Base-by-base conservation (phyloP, 2,329 filamentous ascomycete genomes). In the Cercospora nicotianae region DNA sequence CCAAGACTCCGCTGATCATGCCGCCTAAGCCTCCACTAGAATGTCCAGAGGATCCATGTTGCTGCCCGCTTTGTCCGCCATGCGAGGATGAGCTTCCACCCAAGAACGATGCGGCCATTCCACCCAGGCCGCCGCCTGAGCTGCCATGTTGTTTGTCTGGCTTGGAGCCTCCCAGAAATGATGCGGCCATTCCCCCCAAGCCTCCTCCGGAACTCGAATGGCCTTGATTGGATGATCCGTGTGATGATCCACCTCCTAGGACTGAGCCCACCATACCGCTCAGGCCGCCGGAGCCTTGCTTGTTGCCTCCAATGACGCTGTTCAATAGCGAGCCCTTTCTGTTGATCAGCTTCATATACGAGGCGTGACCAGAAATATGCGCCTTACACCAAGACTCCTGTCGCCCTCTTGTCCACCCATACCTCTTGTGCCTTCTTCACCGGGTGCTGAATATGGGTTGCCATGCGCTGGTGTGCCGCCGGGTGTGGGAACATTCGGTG, bases 401-500 rank as follows among this genome's bases (percentile, higher is more conserved):
- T 78, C 77, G 59, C 73, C 63, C 55, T 75, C 75, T 67, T 73
- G 67, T 51, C 73, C 76, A 28, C 71, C 73, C 58, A 73, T 66
- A 7, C 73, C 76, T 63, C 76, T 70, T 20, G 70, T 72, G 20
- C 70, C 71, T 48, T 68, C 72, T 62, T 64, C 67, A 13, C 55
- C 55, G 64, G 79, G 79, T 60, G 69, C 71, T 55, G 72, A 67
- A 66, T 79, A 80, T 18, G 79, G 79, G 63, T 75, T 77, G 31
- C 74, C 72, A 30, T 72, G 70, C 42, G 76, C 77, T 55, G 79
- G 79, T 57, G 79, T 81, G 48, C 71, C 72, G 60, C 78, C 77
- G 20, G 79, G 77, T 12, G 77, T 79, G 26, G 78, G 79, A 36
- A 79, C 78, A 55, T 78, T 76, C 26, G 79, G 79, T 53, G 79